Base-by-base conservation (phyloP, 352 stramenopile genomes). In the Phytopythium helicoides region DNA sequence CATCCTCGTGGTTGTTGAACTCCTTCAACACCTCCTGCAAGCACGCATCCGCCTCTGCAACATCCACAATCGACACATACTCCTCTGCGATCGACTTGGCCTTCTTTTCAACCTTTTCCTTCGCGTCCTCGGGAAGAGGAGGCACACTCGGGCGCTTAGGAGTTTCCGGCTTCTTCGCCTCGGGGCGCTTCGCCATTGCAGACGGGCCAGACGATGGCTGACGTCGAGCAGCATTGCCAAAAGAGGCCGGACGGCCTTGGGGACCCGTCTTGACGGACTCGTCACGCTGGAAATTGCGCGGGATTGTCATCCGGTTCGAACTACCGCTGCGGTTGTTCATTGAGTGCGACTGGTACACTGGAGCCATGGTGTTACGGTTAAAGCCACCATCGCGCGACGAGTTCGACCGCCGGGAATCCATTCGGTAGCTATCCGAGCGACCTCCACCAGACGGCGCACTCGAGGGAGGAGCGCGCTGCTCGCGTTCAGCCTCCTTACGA, bases 401-500 rank as follows among this genome's bases (percentile, higher is more conserved):
- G 42, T 74, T 83, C 25, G 71, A 66, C 9, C 73, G 63, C 46
- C 73, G 71, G 11, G 44, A 51, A 33, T 84, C 73, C 31, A 63
- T 68, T 16, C 71, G 60, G 50, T 68, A 72, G 41, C 66, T 60
- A 21, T 73, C 73, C 23, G 63, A 47, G 21, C 40, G 56, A 50
- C 66, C 58, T 22, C 64, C 61, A 52, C 66, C 58, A 12, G 63
- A 72, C 26, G 79, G 76, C 2, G 68, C 65, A 52, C 75, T 87
- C n/a, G 54, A 66, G 14, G 73, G 77, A 23, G 79, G 68, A n/a
- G 76, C 74, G 51, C 78, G 75, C 18, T 83, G 71, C 45, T 93
- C 82, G 33, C 80, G 75, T 67, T 98, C 92, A 22, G 89, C 83
- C 69, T 98, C 92, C 62, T 98, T 98, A 33, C 90, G 87, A 44